Conservation (phyloP, 305 asterid genomes). For the Solanum aculeatissimum region DNA sequence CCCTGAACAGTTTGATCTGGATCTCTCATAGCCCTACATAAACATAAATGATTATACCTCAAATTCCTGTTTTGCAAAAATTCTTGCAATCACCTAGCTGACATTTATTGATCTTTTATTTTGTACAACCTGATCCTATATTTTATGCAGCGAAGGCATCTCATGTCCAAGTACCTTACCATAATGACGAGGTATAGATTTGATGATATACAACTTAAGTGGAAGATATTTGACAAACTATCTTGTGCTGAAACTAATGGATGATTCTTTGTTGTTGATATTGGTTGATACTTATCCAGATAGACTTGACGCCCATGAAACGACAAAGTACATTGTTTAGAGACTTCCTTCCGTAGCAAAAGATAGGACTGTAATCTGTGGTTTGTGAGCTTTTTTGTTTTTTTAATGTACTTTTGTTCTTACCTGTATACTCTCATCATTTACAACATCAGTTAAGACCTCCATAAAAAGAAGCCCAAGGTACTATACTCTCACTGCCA, state of each 20-base stretch:
- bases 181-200: neutral
- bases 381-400: neutral
- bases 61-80: neutral
- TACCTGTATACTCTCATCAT: neutral
- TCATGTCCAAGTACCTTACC: neutral
- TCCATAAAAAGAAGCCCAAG: neutral
- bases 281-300: neutral
- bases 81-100: neutral
- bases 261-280: neutral
- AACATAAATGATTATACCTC: neutral
- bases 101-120: neutral
- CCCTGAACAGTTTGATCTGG: neutral
- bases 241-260: neutral
- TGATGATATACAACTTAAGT: neutral
- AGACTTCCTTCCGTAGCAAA: neutral
- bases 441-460: neutral
- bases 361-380: neutral
- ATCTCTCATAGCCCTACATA: neutral
- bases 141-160: neutral
- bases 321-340: neutral
- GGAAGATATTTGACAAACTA: neutral
- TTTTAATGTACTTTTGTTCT: neutral
- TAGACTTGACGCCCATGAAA: neutral
- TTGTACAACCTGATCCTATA: neutral
- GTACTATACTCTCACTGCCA: neutral